Base-by-base conservation (phyloP, 2,329 filamentous ascomycete genomes). In the Talaromyces sp. region DNA sequence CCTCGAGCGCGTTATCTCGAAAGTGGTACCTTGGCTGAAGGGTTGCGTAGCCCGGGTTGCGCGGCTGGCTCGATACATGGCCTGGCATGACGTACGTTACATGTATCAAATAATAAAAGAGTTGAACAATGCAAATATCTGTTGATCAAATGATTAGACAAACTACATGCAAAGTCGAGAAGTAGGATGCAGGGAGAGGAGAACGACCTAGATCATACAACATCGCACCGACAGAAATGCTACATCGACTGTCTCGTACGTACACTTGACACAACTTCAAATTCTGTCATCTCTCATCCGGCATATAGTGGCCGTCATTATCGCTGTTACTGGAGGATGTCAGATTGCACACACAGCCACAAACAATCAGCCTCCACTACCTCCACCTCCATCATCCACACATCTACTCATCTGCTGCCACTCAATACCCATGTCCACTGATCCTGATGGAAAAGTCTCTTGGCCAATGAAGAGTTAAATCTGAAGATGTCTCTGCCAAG, bases 351-450 rank as follows among this genome's bases (percentile, higher is more conserved):
- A 13, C 50, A 35, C 50, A 56, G 50, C 50, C 50, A 22, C 50
- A 56, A 56, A 56, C 31, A 56, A 56, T 56, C 31, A 19, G 50
- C 50, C 50, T 56, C 31, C 50, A 50, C 47, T 50, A 24, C 24
- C 47, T 50, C 24, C 47, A 19, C 50, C 31, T 35, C 13, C 48
- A 33, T n/a, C 11, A 52, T 52, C 48, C 48, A 54, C 50, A 35
- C n/a, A n/a, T 35, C 37, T 37, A n/a, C 22, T 56, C 50, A 33
- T 33, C 16, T 37, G n/a, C 27, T 37, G n/a, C 31, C 50, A 56
- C 31, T 56, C 27, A 22, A 11, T 14, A 37, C 50, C 50, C 50
- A 35, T 37, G 50, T 22, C 5, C 31, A 37, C 50, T n/a, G n/a
- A 35, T 56, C 27, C 50, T 35, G n/a, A 9, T 56, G n/a, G 11